Conservation (phyloP, 768 basidiomycete species). For the Collybia sordida region DNA sequence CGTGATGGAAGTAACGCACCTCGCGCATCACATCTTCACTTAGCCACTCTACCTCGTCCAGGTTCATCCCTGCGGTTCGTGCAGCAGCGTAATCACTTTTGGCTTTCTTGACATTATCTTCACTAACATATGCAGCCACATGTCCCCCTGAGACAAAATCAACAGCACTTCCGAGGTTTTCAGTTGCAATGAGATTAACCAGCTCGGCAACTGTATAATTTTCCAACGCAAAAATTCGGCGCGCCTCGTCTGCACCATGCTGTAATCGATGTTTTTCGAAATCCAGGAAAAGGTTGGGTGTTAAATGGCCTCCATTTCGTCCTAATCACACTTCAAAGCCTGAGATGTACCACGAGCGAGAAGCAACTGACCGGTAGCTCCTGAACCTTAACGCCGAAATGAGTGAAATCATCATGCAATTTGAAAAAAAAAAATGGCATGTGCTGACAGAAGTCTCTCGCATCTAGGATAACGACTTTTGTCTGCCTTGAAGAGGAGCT, state of each 20-base stretch:
- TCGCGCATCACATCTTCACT: conserved; percentile 42
- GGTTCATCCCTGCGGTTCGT: conserved; percentile 45
- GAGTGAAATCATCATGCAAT: neutral
- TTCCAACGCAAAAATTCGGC: conserved; percentile 55
- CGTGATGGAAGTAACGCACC: conserved; percentile 28
- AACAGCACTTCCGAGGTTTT: conserved; percentile 45
- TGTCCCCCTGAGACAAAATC: conserved; percentile 65
- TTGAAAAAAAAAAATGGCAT: conserved; percentile 3
- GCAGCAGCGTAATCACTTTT: conserved; percentile 54
- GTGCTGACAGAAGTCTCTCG: conserved; percentile 79
- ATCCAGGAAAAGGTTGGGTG: conserved; percentile 42
- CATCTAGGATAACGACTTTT: conserved; percentile 73
- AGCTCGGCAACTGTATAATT: conserved; percentile 50
- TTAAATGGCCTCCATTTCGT: conserved; percentile 79
- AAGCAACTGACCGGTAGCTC: conserved; percentile 62
- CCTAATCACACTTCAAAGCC: conserved; percentile 35
- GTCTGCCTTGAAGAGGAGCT: conserved; percentile 21
- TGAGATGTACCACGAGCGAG: neutral
- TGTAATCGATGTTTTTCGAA: conserved; percentile 37
- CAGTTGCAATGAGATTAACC: conserved; percentile 43
- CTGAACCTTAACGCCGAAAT: conserved; percentile 48
- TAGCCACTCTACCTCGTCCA: conserved; percentile 47
- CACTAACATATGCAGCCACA: conserved; percentile 46
- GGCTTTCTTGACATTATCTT: conserved; percentile 37
- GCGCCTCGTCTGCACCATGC: conserved; percentile 57